Base-by-base conservation (phyloP, 176 grass and related monocot species). In the Olyra latifolia region DNA sequence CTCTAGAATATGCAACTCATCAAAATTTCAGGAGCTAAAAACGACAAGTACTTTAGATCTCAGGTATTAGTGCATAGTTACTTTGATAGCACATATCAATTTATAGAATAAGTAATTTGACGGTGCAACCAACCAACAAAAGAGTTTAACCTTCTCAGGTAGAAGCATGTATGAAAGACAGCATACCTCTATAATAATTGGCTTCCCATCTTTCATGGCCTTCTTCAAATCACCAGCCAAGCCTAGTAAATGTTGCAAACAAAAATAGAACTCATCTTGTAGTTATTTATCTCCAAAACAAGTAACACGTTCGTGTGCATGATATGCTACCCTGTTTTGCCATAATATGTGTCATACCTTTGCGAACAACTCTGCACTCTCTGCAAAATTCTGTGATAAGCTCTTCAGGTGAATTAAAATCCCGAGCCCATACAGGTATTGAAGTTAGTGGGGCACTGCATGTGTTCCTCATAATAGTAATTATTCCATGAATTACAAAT, bases 161-260 rank as follows among this genome's bases (percentile, higher is more conserved):
- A 77, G 25, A 77, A 63, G 43, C 4, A 48, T 20, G 29, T 54
- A 29, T 14, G 44, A 4, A 56, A 40, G 29, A 11, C 23, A 79
- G 14, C 29, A 30, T 78, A 98, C 92, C 87, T 98, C 95, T 83
- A 98, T 98, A 66, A 98, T 98, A 83, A 98, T 98, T 86, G 90
- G 95, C 74, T 98, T 98, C 76, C 95, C 95, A 86, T 98, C 92
- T 93, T 98, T 98, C 95, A 93, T 97, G 61, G 91, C 94, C 87
- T 97, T 97, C 91, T 97, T 97, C 78, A 97, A 88, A 87, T 97
- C 94, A 85, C 92, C 95, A 89, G 95, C 95, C 88, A 98, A 91
- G 25, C 95, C 95, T 98, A 76, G 22, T 40, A 24, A 67, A 68
- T 39, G 52, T 53, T 62, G 78, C n/a, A 82, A 22, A 8, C 58